Conservation (phyloP, 2,329 filamentous ascomycete species). For the Fusarium continuum region DNA sequence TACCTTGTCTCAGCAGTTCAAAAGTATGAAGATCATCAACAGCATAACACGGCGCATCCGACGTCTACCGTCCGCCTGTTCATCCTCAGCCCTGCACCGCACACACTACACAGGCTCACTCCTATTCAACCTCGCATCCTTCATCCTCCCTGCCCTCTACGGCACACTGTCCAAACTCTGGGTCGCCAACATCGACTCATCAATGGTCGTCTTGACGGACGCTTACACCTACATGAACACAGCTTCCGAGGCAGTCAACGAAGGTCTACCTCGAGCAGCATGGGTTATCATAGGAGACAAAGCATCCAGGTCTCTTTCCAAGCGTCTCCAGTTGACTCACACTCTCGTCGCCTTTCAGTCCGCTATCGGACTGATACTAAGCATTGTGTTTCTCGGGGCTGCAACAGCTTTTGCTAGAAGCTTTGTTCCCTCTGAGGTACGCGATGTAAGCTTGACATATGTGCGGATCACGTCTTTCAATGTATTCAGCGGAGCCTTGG, state of each 20-base stretch:
- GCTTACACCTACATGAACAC: constrained; percentile 75
- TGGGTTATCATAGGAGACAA: constrained; percentile 76
- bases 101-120: constrained; percentile 64
- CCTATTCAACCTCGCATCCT: constrained; percentile 69
- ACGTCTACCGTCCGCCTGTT: not conserved
- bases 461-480: constrained; percentile 72
- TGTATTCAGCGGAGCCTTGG: constrained; percentile 68
- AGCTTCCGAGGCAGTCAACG: constrained; percentile 74
- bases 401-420: constrained; percentile 64
- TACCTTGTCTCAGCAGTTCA: too few relatives aligned
- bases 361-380: constrained; percentile 66
- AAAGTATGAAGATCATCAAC: constrained; percentile 1
- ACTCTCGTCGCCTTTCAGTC: constrained; percentile 71
- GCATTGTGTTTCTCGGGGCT: constrained; percentile 64
- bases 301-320: constrained; percentile 57
- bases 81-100: constrained; percentile 18
- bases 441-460: constrained; percentile 67
- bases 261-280: constrained; percentile 73
- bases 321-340: constrained; percentile 67
- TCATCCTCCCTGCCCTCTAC: constrained; percentile 73
- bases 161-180: constrained; percentile 74
- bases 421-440: constrained; percentile 70
- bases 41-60: not conserved
- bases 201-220: constrained; percentile 51
- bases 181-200: constrained; percentile 73